Base-by-base conservation (phyloP, 768 basidiomycete species). In the Mycena vulgaris region DNA sequence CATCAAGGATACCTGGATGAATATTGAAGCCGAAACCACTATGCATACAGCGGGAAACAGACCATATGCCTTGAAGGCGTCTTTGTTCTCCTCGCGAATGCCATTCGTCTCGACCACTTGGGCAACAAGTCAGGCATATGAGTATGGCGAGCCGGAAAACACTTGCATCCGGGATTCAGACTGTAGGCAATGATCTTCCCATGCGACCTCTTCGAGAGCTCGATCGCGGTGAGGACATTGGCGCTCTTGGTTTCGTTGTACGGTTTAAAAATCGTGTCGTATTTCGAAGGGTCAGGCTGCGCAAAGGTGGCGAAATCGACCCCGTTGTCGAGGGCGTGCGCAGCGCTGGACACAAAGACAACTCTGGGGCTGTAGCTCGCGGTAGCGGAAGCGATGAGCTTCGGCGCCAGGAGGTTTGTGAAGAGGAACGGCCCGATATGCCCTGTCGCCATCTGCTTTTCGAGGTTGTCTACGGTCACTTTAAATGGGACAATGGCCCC, bases 161-260 rank as follows among this genome's bases (percentile, higher is more conserved):
- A 51, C 61, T 0, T 7, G 58, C 68, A 25, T 56, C 68, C 68
- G 11, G 68, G 68, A 51, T 63, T 33, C 53, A 69, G 28, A 31
- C 45, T 58, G 27, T 69, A 69, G 17, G 55, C 68, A 31, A 58
- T 62, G 19, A 69, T 23, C 55, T 27, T 51, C 19, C 68, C 68
- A 0, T 19, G 1, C 2, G 53, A n/a, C 23, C 68, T 39, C 35
- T 19, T 23, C 27, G 53, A 55, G 2, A 69, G 21, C 47, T 69
- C 68, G 28, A 49, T 19, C 68, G 61, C 61, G 0, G 61, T 58
- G 19, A 63, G 52, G 52, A 69, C 21, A 13, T 57, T 69, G 25
- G 68, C 68, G 27, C 31, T 27, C 55, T 69, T 69, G 17, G 61
- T 19, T 4, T 56, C 23, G 19, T 2, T n/a, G 48, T 69, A 69